Conservation (phyloP, 2,329 filamentous ascomycete genomes). For the Phaeoacremonium minimum region DNA sequence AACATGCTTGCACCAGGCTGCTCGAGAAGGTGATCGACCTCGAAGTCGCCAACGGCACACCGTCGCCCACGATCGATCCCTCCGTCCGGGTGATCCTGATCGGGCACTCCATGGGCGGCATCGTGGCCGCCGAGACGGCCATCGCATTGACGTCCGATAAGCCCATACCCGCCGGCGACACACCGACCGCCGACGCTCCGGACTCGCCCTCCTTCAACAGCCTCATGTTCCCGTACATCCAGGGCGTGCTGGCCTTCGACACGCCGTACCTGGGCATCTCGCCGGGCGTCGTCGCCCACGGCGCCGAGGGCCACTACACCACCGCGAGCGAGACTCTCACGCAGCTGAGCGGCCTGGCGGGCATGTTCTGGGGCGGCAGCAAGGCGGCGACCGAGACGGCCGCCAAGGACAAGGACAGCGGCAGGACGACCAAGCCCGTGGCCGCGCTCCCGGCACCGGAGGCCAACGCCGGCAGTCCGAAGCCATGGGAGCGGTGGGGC, state of each 20-base stretch:
- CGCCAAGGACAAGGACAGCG: constrained; percentile 4
- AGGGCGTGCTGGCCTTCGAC: constrained; percentile 88
- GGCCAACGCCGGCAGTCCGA: constrained; percentile 8
- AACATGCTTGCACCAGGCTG: constrained; percentile 49
- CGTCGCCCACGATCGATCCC: constrained; percentile 81
- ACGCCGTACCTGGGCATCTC: constrained; percentile 85
- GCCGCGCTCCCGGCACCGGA: constrained; percentile 28
- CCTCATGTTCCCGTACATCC: constrained; percentile 91
- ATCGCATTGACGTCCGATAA: constrained; percentile 62
- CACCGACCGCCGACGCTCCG: constrained; percentile 30
- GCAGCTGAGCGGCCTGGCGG: constrained; percentile 60
- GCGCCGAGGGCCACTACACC: constrained; percentile 82
- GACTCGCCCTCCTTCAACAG: constrained; percentile 38
- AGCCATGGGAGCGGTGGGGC: constrained; percentile 74
- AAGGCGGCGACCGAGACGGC: constrained; percentile 22
- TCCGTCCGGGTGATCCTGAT: constrained; percentile 78
- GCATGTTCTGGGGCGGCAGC: constrained; percentile 60
- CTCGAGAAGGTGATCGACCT: constrained; percentile 91
- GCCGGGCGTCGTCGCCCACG: constrained; percentile 78
- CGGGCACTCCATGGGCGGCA: constrained; percentile 89
- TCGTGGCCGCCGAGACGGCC: constrained; percentile 86
- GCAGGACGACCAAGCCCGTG: constrained; percentile 26
- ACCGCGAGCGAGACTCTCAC: constrained; percentile 66
- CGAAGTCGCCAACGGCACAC: constrained; percentile 76
- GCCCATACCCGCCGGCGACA: constrained; percentile 40